Evolutionary conservation across 2,329 filamentous ascomycete species (phyloP), one percentile per base, ranked within the genome.

Genomic region (Colletotrichum sp.): DNA sequence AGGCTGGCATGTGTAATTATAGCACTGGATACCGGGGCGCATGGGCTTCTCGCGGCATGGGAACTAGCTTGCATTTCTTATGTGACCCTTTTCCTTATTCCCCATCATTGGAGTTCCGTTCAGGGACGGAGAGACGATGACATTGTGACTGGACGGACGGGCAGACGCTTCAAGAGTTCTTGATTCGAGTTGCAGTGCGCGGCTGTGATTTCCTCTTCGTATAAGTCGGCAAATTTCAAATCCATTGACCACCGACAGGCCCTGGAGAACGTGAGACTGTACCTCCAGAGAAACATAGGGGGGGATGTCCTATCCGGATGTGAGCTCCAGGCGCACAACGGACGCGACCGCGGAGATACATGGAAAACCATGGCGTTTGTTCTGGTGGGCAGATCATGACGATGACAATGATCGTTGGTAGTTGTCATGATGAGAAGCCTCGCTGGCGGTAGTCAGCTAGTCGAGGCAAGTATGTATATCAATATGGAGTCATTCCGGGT

Each of bases 11-110:
- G 61, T 75, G 55, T 67, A 67, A 72, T 67, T 67, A 72, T 72
- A 75, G 61, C 68, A 60, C 72, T 39, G 71, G 57, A 59, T 32
- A 32, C 32, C 22, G 70, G 36, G 70, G 73, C 44, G 63, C 39
- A 68, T 55, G 30, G 73, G 30, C 11, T 55, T 68, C 55, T 11
- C 28, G 73, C 27, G 64, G 70, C 64, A 75, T 74, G 71, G 73
- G 57, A 57, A 48, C 15, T 68, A 73, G 70, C 68, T 39, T 72
- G 60, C 65, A 64, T 68, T 74, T 64, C 64, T 74, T 64, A 60
- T 74, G 39, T 64, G 63, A 68, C 13, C 39, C n/a, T 59, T 59
- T 59, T 59, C 3, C 44, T 52, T 52, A 22, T 48, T 1, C 44
- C n/a, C 44, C 44, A 52, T 8, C 44, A 12, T 22, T 48, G 19